Evolutionary conservation across 2,329 filamentous ascomycete genomes (phyloP), one percentile per base, ranked within the genome.

Genomic region (Botrytis aclada): DNA sequence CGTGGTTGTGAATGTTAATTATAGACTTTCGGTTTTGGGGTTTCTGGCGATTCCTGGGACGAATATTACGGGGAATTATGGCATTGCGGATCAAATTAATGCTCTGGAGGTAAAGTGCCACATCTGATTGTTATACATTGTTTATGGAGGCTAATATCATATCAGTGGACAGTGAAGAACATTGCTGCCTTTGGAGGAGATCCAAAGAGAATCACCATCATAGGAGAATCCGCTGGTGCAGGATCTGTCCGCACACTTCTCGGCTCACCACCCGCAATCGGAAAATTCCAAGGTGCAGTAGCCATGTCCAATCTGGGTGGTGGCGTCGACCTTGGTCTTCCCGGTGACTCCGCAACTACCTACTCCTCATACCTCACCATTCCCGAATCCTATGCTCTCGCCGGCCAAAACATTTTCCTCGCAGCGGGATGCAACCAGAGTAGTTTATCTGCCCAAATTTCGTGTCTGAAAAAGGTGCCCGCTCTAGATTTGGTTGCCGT

Each of bases 321-420:
- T 4, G 84, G 87, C 39, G 83, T 84, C 0, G 81, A 81, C 8
- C 80, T 88, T 9, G 86, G 85, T 0, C 78, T 85, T 5, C 78
- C 78, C 4, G 82, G 84, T 39, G 83, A 85, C 75, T 88, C 88
- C 70, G 85, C 85, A 10, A 87, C 86, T 1, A 86, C 85, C 0
- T 88, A 88, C 79, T 86, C 84, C 58, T 83, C 84, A 9, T 88
- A 88, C 79, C 84, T 85, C 69, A 88, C 86, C 0, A 82, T 88
- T 54, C 77, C 83, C 7, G 80, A 86, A 67, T 86, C 85, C 5
- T 87, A 86, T 75, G 80, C 82, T 2, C 78, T 83, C 1, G 85
- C 84, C 8, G 86, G 86, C 0, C 81, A 84, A 54, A 81, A 84
- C 20, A 85, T 88, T 67, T 85, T 88, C 74, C 76, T 78, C 2